Conservation (phyloP, 371 early-diverging fungal species). For the Actinomortierella wolfii region DNA sequence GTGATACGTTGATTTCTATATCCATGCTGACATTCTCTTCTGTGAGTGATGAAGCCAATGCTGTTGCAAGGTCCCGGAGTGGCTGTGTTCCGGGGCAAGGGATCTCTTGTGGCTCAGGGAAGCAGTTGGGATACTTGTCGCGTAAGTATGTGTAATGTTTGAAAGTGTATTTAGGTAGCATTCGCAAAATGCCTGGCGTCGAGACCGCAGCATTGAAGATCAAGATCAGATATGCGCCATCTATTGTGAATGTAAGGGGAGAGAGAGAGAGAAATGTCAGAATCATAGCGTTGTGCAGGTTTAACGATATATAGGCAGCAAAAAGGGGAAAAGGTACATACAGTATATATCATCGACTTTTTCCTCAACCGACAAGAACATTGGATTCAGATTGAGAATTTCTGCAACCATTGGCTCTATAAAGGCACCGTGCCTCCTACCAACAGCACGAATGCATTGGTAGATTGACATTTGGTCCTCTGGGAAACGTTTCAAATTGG, state of each 20-base stretch:
- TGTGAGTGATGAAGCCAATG: constrained; percentile 6
- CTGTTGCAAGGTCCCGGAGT: constrained; percentile 32
- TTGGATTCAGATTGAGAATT: constrained; percentile 66
- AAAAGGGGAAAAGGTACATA: constrained; percentile 26
- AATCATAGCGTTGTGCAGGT: not conserved
- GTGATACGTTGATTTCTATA: constrained; percentile 4
- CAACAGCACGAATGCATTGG: constrained; percentile 64
- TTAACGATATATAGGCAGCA: not conserved
- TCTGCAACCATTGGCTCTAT: constrained; percentile 51
- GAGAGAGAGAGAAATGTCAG: not conserved
- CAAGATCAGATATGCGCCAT: constrained; percentile 71
- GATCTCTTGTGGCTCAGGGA: constrained; percentile 59
- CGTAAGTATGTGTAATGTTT: constrained; percentile 74
- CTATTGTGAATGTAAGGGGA: constrained; percentile 30
- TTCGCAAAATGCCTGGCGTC: constrained; percentile 52
- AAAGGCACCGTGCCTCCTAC: constrained; percentile 61
- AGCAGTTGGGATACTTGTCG: constrained; percentile 69
- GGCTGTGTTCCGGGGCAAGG: constrained; percentile 42
- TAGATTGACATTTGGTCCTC: constrained; percentile 74
- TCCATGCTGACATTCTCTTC: constrained; percentile 16
- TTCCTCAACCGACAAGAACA: constrained; percentile 71
- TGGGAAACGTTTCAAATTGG: constrained; percentile 66
- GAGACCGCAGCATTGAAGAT: constrained; percentile 68
- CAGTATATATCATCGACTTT: constrained; percentile 66
- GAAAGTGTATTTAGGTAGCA: constrained; percentile 71